Percentiles rank a stretch among this genome's conserved stretches.
Conservation (phyloP, 306 rosid species). For the Vigna trinervia region DNA sequence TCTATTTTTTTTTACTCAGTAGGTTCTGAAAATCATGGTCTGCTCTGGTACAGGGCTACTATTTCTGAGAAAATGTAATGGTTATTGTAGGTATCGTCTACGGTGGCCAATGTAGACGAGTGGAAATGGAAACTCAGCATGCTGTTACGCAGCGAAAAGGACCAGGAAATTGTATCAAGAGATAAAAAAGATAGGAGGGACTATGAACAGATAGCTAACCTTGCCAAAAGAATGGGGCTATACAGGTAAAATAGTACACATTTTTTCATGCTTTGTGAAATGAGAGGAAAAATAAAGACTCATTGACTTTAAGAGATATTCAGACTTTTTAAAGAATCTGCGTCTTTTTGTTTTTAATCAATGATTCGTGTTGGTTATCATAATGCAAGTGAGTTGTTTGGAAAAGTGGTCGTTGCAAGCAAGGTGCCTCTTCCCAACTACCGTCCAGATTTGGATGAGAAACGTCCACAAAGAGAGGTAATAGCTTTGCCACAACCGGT, state of each 20-base stretch:
- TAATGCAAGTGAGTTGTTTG: constrained; percentile 71
- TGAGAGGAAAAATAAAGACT: neutral
- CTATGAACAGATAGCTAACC: constrained; percentile 92
- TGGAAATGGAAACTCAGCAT: constrained; percentile 98
- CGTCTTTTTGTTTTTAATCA: constrained; percentile 7
- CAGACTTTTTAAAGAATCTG: constrained; percentile 10
- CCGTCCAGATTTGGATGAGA: constrained; percentile 98
- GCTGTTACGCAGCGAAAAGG: constrained; percentile 82
- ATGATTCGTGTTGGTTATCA: constrained; percentile 32
- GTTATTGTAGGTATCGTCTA: constrained; percentile 78
- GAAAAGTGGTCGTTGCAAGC: constrained; percentile 96
- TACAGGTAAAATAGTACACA: constrained; percentile 58
- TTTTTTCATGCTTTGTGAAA: constrained; percentile 16
- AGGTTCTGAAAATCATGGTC: constrained; percentile 25
- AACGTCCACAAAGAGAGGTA: constrained; percentile 99
- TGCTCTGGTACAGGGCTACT: constrained; percentile 17
- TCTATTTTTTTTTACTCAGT: neutral
- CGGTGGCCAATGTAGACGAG: constrained; percentile 94
- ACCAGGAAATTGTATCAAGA: constrained; percentile 87
- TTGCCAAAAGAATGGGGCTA: constrained; percentile 93
- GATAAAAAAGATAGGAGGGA: constrained; percentile 93
- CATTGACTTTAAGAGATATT: constrained; percentile 22
- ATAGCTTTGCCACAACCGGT: constrained; percentile 26
- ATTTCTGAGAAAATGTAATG: constrained; percentile 37
- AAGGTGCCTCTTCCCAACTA: constrained; percentile 97